Percentiles rank a stretch among this genome's conserved stretches.
phyloP scores from a whole-genome alignment of 2,329 filamentous ascomycete genomes.

The Colletotrichum filicis region DNA sequence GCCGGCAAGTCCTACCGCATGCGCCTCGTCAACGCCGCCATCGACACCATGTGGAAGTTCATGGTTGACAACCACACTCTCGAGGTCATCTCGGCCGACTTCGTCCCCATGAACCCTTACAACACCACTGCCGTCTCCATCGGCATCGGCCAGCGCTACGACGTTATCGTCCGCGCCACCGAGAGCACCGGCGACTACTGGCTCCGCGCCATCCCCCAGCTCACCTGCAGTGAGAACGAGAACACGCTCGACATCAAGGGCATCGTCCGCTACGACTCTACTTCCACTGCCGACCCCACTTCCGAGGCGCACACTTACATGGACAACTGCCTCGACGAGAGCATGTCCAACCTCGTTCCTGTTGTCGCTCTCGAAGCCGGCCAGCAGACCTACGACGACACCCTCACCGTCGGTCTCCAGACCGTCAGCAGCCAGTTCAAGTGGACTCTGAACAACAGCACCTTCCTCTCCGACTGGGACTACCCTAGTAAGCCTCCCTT shows the following conservation, averaged over 20 bases:
- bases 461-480: conserved; percentile 57
- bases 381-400: conserved; percentile 42
- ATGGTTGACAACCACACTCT: conserved; percentile 66
- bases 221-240: conserved; percentile 51
- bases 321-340: conserved; percentile 48
- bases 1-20: conserved; percentile 57
- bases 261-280: conserved; percentile 56
- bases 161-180: conserved; percentile 57
- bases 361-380: conserved; percentile 45
- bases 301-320: conserved; percentile 39
- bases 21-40: conserved; percentile 58
- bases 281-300: conserved; percentile 38
- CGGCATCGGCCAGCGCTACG: conserved; percentile 59
- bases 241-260: conserved; percentile 57
- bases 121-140: conserved; percentile 59
- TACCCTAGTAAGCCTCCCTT: conserved; percentile 48
- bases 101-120: conserved; percentile 68
- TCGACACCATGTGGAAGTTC: conserved; percentile 59
- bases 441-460: conserved; percentile 60
- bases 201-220: conserved; percentile 58
- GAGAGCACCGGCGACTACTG: conserved; percentile 54
- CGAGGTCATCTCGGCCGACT: conserved; percentile 66
- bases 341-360: conserved; percentile 46
- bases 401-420: conserved; percentile 39
- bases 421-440: conserved; percentile 49